A percentile compares a stretch with the other conserved stretches of the same genome.
Evolutionary conservation across 176 grass and related monocot species (phyloP).

Genomic region (Bothriochloa decipiens): DNA sequence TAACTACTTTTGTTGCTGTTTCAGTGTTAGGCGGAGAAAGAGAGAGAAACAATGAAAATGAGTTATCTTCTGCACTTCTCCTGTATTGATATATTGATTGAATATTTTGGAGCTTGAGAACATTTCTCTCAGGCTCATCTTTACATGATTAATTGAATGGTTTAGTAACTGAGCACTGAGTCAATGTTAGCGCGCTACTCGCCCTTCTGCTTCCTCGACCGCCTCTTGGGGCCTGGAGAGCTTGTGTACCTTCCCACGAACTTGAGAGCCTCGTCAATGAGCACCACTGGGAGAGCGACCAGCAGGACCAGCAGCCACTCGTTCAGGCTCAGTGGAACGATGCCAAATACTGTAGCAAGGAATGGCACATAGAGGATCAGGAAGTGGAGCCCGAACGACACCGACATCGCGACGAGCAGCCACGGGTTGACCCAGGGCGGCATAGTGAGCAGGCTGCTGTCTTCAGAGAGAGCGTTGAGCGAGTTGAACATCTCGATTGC

Average conservation of each 20-base stretch:
- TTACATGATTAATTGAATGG: constrained; percentile 45
- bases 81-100: constrained; percentile 34
- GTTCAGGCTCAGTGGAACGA: constrained; percentile 84
- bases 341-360: constrained; percentile 80
- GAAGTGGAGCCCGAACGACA: constrained; percentile 92
- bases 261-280: constrained; percentile 93
- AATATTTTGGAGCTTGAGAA: constrained; percentile 27
- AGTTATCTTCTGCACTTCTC: constrained; percentile 32
- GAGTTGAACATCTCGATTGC: constrained; percentile 99
- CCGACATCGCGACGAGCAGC: constrained; percentile 82
- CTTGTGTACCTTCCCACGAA: constrained; percentile 65
- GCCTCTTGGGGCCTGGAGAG: constrained; percentile 46
- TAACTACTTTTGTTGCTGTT: constrained; percentile 20
- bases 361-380: constrained; percentile 91
- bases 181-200: constrained; percentile 61
- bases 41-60: neutral
- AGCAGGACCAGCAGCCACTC: constrained; percentile 89
- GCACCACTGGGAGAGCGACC: constrained; percentile 73
- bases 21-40: constrained; percentile 15
- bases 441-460: constrained; percentile 84
- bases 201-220: constrained; percentile 65
- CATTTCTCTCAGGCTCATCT: constrained; percentile 29
- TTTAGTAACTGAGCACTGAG: constrained; percentile 39
- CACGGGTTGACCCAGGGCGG: constrained; percentile 97
- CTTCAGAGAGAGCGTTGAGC: constrained; percentile 89